phyloP scores from a whole-genome alignment of 1,284 basidiomycete genomes.

The Ustilago tritici region DNA sequence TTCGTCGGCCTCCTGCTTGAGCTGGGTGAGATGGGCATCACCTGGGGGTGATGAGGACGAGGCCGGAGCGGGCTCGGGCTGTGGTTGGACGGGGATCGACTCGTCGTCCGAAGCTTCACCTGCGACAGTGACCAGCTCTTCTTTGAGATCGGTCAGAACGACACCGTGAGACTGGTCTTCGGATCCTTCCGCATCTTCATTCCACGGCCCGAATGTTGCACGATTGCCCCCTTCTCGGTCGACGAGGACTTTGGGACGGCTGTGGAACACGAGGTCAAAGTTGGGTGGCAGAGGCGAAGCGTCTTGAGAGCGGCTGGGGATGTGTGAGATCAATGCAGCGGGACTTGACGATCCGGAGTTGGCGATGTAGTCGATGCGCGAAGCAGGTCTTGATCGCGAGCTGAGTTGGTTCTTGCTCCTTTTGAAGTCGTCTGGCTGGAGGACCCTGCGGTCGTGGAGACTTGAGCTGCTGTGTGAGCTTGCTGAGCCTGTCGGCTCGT shows the following conservation, averaged over 20 bases:
- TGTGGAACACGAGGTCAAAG: conserved; percentile 25
- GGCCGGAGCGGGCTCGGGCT: background rate
- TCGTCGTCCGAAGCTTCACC: conserved; percentile 23
- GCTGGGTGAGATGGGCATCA: conserved; percentile 18
- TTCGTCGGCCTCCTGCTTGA: conserved; percentile 43
- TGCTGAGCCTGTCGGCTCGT: conserved; percentile 9
- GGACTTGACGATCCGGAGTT: conserved; percentile 4
- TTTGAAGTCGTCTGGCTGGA: conserved; percentile 40
- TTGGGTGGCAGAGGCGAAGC: conserved; percentile 19
- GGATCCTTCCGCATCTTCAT: conserved; percentile 8
- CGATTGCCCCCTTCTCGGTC: conserved; percentile 12
- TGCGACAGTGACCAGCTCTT: conserved; percentile 13
- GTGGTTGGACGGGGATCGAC: background rate
- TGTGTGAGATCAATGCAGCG: background rate
- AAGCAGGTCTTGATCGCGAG: conserved; percentile 21
- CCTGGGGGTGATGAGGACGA: background rate
- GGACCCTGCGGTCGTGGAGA: conserved; percentile 28
- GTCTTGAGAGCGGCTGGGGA: background rate
- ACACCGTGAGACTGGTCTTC: background rate
- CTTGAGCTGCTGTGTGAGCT: conserved; percentile 14
- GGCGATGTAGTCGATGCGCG: conserved; percentile 9
- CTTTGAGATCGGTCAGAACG: conserved; percentile 7
- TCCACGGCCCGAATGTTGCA: conserved; percentile 25
- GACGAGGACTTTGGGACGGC: conserved; percentile 4
- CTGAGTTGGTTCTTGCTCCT: conserved; percentile 25